Evolutionary conservation across 257 asterid species (phyloP), one percentile per base, ranked within the genome.

Genomic region (Voacanga thouarsii): DNA sequence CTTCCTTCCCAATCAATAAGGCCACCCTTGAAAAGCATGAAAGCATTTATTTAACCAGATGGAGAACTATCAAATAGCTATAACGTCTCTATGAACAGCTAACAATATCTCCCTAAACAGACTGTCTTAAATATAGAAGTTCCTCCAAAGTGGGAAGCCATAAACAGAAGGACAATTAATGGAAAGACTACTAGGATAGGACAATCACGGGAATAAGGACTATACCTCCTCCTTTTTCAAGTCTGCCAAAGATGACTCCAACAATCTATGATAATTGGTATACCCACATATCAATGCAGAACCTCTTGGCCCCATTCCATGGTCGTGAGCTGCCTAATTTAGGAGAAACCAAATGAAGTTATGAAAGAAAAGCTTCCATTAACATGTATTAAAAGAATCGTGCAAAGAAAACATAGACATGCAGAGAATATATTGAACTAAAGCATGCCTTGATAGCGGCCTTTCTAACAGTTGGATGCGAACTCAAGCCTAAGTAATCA

Each of bases 301-400:
- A 74, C 99, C 99, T 85, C 98, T 86, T 49, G 98, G 98, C 64
- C 99, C 99, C 99, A 96, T 96, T 74, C 99, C 99, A 81, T 96
- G 94, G 72, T 87, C 89, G 76, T 75, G 87, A 80, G 90, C 97
- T 78, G 95, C 99, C 99, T 96, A 80, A 81, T 24, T 23, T 65
- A 56, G 66, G 74, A 77, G 26, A 79, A 74, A 77, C n/a, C 49
- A 44, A 44, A 71, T 0, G 68, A 15, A 71, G 14, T 37, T 23
- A 76, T 71, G 30, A 82, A 76, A 28, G n/a, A 74, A 68, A 18
- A 59, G 16, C 43, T 33, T 64, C 56, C 53, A 56, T 30, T 57
- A 50, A 60, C 6, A 44, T 1, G 15, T 12, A 51, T 10, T 56
- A 49, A 50, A 8, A 74, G 55, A 57, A 33, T 50, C 63, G 39